phyloP scores from a whole-genome alignment of 2,329 filamentous ascomycete genomes.

The Lasiodiplodia theobromae region DNA sequence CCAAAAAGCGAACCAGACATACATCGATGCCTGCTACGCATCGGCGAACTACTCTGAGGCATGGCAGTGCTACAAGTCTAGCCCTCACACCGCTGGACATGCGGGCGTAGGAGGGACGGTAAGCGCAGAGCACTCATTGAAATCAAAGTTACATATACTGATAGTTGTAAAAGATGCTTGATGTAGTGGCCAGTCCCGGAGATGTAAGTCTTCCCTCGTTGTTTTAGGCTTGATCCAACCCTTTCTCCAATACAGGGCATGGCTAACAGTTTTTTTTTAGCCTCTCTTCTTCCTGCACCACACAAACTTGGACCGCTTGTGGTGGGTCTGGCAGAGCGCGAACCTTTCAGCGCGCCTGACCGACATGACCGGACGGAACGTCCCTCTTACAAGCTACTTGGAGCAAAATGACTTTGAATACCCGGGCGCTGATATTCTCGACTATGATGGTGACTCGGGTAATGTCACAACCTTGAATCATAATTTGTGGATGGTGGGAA shows the following conservation, averaged over 20 bases:
- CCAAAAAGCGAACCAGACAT: constrained; percentile 16
- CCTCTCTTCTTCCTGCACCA: constrained; percentile 53
- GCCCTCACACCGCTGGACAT: constrained; percentile 29
- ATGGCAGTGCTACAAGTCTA: constrained; percentile 27
- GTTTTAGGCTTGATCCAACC: too few species aligned
- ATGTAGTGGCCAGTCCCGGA: constrained; percentile 28
- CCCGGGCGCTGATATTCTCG: constrained; percentile 13
- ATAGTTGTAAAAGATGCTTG: constrained; percentile 12
- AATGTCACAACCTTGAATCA: constrained; percentile 32
- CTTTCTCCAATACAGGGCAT: too few species aligned
- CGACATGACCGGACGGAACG: constrained; percentile 29
- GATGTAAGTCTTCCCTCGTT: constrained; percentile 14
- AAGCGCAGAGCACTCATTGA: neutral
- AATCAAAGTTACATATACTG: neutral
- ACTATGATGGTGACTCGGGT: constrained; percentile 30
- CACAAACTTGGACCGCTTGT: constrained; percentile 51
- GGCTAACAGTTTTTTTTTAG: neutral
- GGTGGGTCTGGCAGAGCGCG: constrained; percentile 55
- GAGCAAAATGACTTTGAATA: constrained; percentile 24
- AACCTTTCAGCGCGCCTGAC: constrained; percentile 33
- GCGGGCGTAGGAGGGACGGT: constrained; percentile 24
- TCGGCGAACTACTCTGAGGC: constrained; percentile 28
- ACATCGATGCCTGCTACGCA: constrained; percentile 19
- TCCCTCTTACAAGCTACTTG: constrained; percentile 14
- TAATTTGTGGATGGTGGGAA: constrained; percentile 30